Conservation (phyloP, 2,329 filamentous ascomycete genomes). For the Torrubiellomyces zombiae region DNA sequence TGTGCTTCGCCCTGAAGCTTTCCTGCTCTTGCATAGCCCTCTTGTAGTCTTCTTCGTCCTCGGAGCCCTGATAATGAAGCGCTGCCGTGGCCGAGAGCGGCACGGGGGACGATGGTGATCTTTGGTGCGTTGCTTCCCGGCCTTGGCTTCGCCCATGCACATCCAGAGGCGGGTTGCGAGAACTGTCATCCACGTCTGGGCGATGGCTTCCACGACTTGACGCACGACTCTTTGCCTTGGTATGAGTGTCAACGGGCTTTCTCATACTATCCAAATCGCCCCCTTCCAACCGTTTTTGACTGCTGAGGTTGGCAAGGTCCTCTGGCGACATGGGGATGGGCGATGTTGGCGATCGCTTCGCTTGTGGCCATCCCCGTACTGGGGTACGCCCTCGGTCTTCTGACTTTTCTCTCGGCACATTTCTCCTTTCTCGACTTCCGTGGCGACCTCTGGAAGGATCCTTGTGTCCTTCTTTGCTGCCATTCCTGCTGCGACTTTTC, state of each 20-base stretch:
- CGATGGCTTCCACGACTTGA: conserved; percentile 32
- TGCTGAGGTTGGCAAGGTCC: conserved; percentile 51
- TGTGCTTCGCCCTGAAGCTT: conserved; percentile 37
- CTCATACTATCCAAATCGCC: conserved; percentile 27
- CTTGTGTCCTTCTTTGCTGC: conserved; percentile 27
- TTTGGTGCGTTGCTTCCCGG: conserved; percentile 38
- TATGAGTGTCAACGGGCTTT: conserved; percentile 20
- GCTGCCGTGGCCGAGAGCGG: conserved; percentile 44
- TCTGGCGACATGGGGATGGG: conserved; percentile 91
- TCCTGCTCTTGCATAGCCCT: conserved; percentile 37
- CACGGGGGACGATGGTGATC: conserved; percentile 68
- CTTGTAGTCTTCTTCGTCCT: conserved; percentile 48
- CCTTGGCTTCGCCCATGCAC: conserved; percentile 46
- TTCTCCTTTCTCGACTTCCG: conserved; percentile 30
- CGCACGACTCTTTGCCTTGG: conserved; percentile 24
- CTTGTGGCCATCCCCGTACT: conserved; percentile 49
- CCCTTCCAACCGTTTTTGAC: conserved; percentile 18
- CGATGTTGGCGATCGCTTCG: conserved; percentile 80
- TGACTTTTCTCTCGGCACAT: conserved; percentile 43
- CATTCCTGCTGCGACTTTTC: conserved; percentile 37
- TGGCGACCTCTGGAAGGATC: conserved; percentile 29
- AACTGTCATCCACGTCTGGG: conserved; percentile 28
- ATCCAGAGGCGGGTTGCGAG: conserved; percentile 25
- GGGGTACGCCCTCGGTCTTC: conserved; percentile 53
- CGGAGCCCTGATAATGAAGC: conserved; percentile 26